Evolutionary conservation across 345 rosid species (phyloP), one percentile per base, ranked within the genome.

Genomic region (Dipteronia dyeriana): DNA sequence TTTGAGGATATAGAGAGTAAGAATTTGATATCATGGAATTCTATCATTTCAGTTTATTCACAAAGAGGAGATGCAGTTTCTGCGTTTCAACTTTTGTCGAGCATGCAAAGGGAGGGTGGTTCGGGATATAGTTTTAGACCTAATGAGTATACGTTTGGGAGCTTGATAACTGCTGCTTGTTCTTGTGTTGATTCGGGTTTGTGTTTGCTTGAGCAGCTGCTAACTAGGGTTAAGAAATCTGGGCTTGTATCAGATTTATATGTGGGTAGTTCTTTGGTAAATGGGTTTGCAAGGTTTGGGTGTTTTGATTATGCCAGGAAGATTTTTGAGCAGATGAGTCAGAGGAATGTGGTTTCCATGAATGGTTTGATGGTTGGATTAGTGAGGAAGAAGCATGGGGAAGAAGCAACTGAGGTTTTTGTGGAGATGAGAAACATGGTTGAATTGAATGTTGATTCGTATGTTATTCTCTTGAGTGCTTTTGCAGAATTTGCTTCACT

Each of bases 321-420:
- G 78, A 83, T 91, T 78, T 88, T 91, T 81, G 79, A 80, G 83
- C 89, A 85, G 85, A 86, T 93, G 97, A 85, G 78, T 68, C 69
- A 73, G 61, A 87, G 82, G 84, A 95, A 93, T 77, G 94, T 85
- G 1, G 91, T 93, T 77, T 88, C 95, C 38, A 66, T 93, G 89
- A 91, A 95, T 69, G 95, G 97, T 29, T 75, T 95, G 80, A 93
- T 95, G 94, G 92, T 87, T 85, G 98, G 97, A 84, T 80, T 95
- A 74, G 91, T 87, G 66, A 77, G 88, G 73, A 90, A 87, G 84
- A 89, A 80, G 76, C 53, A 67, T 22, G 98, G 95, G 77, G 94
- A 95, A 80, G 93, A 87, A 82, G 97, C 95, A 75, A 75, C 85
- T 61, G 82, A 83, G 76, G 85, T 91, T 71, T 95, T 93, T 79